Base-by-base conservation (phyloP, 2,329 filamentous ascomycete species). In the Cyphellophora europaea region DNA sequence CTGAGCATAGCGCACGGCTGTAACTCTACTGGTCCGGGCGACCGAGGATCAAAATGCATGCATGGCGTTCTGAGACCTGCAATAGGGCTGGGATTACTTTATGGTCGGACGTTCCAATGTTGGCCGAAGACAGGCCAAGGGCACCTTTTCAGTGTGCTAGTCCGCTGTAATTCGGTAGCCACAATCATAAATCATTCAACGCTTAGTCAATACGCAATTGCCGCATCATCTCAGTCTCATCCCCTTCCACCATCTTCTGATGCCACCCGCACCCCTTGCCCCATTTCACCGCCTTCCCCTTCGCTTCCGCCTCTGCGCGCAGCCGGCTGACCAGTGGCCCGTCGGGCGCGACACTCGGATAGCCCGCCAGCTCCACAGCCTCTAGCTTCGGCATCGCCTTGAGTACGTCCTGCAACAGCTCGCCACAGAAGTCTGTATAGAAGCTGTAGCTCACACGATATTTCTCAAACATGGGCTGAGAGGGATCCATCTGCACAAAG, bases 401-500 rank as follows among this genome's bases (percentile, higher is more conserved):
- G n/a, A 75, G 48, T 8, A 77, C 60, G 27, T 63, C 57, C 19
- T 55, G 54, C 19, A 77, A 44, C 43, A 77, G 40, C 3, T 59
- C 54, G 2, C 67, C 60, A 19, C 68, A 69, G 45, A 76, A 77
- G 27, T 63, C 56, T 2, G 72, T 75, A 47, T 76, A 79, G 40
- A 68, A 75, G 27, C 67, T 61, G 28, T 66, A 58, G n/a, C 66
- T 68, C 11, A 69, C 59, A n/a, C 72, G 57, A 47, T 74, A 77
- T 2, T 71, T 72, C 30, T 68, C 62, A 44, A 77, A 77, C 3
- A 69, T 55, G 14, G 64, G 63, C 40, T 67, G 58, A 5, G 65
- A 63, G 4, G 63, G 74, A 49, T 78, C 74, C 35, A 64, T 62
- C 45, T 76, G 68, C 6, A 77, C 62, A 41, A 77, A 76, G 5